Base-by-base conservation (phyloP, 805 yeast species). In the Wickerhamiella spandovensis region DNA sequence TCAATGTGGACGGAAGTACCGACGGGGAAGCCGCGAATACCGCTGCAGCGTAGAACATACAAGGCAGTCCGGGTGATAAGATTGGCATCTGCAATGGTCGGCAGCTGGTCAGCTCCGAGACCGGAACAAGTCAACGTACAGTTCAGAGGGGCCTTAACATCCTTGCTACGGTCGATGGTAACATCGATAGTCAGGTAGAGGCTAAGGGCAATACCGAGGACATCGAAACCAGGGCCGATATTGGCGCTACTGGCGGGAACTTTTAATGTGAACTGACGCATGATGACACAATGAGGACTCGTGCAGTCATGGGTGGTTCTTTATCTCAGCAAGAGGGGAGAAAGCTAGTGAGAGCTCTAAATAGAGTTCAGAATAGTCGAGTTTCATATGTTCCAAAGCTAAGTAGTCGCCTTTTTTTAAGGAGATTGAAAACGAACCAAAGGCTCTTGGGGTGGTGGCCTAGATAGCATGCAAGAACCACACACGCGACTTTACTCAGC, bases 201-300 rank as follows among this genome's bases (percentile, higher is more conserved):
- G 54, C 83, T 75, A 56, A 92, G 73, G 44, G 96, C 96, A 41
- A 92, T 82, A 22, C 98, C 98, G 48, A 92, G 70, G 6, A 92
- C 98, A 67, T 92, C 98, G 63, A 90, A 92, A 1, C 98, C 98
- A 9, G 98, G 98, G 8, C 98, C 98, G 48, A 92, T 90, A 61
- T 92, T 92, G 61, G 98, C 98, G 47, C 95, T 84, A 5, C 97
- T 89, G 6, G 97, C 96, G 3, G 98, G 98, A 17, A 90, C 62
- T 23, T 48, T 54, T 48, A 59, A 57, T 48, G 52, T 46, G 41
- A 51, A 52, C 24, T 49, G 43, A n/a, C 58, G 51, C 61, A 59
- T 58, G 43, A 10, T 18, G 38, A 17, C 37, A 28, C n/a, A 28
- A 23, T 10, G 32, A 12, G 32, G n/a, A n/a, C n/a, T n/a, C n/a